A percentile compares a stretch with the other conserved stretches of the same genome.
These are phyloP conservation scores for Cladorrhinum samala DNA, from an alignment of 495 filamentous ascomycete genomes.

Conservation along the genomic window DNA sequence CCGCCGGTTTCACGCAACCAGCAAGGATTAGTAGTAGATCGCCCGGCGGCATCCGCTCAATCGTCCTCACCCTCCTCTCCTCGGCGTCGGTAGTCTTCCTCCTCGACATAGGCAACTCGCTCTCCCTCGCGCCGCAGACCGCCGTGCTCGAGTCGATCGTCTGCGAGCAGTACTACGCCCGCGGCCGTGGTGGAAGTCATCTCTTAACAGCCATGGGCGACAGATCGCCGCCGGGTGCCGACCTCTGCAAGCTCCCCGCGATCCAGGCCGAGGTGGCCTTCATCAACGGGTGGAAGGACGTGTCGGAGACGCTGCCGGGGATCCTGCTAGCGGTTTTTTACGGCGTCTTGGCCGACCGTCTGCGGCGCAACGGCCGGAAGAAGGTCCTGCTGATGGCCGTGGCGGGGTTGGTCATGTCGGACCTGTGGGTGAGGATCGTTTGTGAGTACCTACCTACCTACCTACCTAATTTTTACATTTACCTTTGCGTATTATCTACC, in stretches of 20 bases:
- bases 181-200: background rate
- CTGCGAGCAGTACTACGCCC: conserved; percentile 30
- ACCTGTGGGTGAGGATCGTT: conserved; percentile 31
- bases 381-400: conserved; percentile 34
- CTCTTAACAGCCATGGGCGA: no score
- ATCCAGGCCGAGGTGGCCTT: conserved; percentile 41
- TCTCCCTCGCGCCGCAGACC: conserved; percentile 29
- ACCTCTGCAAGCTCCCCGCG: conserved; percentile 34
- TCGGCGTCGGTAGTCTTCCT: conserved; percentile 7
- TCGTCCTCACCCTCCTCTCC: conserved; percentile 12
- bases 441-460: conserved; percentile 8
- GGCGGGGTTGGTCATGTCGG: conserved; percentile 27
- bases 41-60: no score
- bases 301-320: conserved; percentile 35
- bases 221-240: background rate
- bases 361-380: conserved; percentile 40
- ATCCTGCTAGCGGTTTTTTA: conserved; percentile 39
- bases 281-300: conserved; percentile 38
- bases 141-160: conserved; percentile 38
- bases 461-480: background rate
- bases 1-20: no score
- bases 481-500: background rate
- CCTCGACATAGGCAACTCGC: conserved; percentile 27
- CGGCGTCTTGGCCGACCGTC: conserved; percentile 41
- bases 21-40: no score